A percentile compares a stretch with the other conserved stretches of the same genome.
Evolutionary conservation across 176 grass and related monocot genomes (phyloP).

Genomic region (Oryza coarctata): DNA sequence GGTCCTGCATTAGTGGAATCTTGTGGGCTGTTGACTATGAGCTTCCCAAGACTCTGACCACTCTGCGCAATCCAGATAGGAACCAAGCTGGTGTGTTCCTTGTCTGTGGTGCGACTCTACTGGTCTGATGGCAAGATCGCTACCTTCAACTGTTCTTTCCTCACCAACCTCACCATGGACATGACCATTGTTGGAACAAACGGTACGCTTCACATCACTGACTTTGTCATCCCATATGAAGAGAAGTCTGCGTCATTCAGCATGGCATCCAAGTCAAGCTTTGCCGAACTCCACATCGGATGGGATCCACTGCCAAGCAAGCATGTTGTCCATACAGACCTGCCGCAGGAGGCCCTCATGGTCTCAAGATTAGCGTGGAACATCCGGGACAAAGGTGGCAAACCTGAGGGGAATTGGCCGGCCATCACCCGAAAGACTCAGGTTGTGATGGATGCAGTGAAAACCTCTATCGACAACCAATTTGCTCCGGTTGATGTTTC

Average conservation of each 20-base stretch:
- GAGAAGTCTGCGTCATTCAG: conserved; percentile 42
- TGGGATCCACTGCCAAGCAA: conserved; percentile 62
- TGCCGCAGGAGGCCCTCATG: conserved; percentile 77
- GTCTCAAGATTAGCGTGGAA: conserved; percentile 50
- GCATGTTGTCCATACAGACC: conserved; percentile 38
- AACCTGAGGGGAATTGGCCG: conserved; percentile 70
- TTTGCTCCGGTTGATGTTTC: conserved; percentile 50
- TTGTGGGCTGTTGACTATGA: conserved; percentile 69
- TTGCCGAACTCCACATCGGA: conserved; percentile 38
- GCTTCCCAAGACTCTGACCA: conserved; percentile 50
- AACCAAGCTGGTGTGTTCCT: conserved; percentile 62
- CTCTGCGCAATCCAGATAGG: conserved; percentile 35
- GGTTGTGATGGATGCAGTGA: conserved; percentile 70
- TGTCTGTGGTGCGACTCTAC: conserved; percentile 53
- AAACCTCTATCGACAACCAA: conserved; percentile 51
- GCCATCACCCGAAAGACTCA: conserved; percentile 70
- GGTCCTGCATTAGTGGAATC: conserved; percentile 75
- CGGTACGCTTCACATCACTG: conserved; percentile 56
- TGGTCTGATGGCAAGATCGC: conserved; percentile 56
- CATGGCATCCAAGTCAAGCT: conserved; percentile 41
- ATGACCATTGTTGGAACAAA: conserved; percentile 55
- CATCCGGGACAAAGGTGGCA: conserved; percentile 54
- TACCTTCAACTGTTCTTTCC: conserved; percentile 68
- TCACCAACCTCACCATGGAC: conserved; percentile 60
- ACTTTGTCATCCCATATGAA: conserved; percentile 69